Base-by-base conservation (phyloP, 192 early-diverging fungal species). In the Rhizophlyctis rosea region DNA sequence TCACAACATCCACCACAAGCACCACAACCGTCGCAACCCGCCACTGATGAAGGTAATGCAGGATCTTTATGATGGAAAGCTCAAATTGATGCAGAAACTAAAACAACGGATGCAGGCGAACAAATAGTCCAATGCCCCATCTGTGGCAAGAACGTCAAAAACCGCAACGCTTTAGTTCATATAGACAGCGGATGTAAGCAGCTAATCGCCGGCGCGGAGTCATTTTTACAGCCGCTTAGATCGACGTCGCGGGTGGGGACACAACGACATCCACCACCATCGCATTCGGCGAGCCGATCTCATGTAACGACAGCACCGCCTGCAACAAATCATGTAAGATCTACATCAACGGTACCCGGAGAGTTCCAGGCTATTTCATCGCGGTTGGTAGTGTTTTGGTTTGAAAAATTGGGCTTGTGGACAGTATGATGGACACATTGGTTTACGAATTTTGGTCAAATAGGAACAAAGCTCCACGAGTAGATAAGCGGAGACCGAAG, bases 61-160 rank as follows among this genome's bases (percentile, higher is more conserved):
- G 9, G 39, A 13, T 18, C 9, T 44, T 44, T 44, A 7, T 44
- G 9, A 44, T 18, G 39, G 9, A 13, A 18, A 44, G 18, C 39
- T 44, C 18, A 34, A n/a, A 4, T 39, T 11, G 11, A 58, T 18
- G 50, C 44, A 11, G 47, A 34, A 18, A 54, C 47, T 30, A 52
- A 39, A 29, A 35, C 24, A 14, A 36, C 50, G 30, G 36, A 14
- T 9, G 30, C 33, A 13, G 29, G 56, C 33, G 47, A 54, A 23
- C 21, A 25, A 16, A 4, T 62, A 23, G 76, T 77, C 2, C 18
- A 50, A 18, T 80, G 78, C 61, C 76, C 76, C 0, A 54, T 75
- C 5, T 80, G 78, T 50, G 31, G 44, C 1, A 67, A 65, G 21
- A 28, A 54, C 1, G 65, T 71, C 35, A 28, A 50, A 13, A 31